Evolutionary conservation across 345 rosid genomes (phyloP).

Genomic region (Populus deltoides): DNA sequence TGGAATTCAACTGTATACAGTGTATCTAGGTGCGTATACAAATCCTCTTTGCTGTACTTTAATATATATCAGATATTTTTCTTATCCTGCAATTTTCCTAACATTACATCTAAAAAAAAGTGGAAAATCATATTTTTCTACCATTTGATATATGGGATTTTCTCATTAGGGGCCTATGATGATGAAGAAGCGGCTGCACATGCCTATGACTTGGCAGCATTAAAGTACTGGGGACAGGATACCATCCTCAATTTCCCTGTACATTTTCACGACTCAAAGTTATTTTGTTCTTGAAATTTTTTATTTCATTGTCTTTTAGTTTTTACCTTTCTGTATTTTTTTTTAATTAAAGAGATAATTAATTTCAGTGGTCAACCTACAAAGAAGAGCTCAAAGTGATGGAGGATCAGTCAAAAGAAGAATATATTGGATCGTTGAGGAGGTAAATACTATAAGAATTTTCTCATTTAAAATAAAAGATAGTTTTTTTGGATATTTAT

Average conservation of each 20-base stretch:
- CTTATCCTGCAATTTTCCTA: not conserved
- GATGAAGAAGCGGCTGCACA: constrained; percentile 92
- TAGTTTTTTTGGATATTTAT: no score
- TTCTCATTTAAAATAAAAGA: not conserved
- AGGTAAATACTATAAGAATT: constrained; percentile 37
- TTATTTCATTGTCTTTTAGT: not conserved
- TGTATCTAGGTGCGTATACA: constrained; percentile 48
- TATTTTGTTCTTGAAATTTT: not conserved
- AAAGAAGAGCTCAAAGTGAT: constrained; percentile 65
- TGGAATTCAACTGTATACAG: constrained; percentile 32
- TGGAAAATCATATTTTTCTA: not conserved
- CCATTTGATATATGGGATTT: not conserved
- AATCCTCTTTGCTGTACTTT: not conserved
- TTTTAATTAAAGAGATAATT: not conserved
- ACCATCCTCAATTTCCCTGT: constrained; percentile 90
- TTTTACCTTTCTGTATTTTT: no score
- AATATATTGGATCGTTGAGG: constrained; percentile 81
- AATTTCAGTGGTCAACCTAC: constrained; percentile 50
- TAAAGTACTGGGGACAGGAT: constrained; percentile 88
- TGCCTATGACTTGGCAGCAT: constrained; percentile 94
- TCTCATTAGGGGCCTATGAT: constrained; percentile 69
- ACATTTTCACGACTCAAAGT: not conserved
- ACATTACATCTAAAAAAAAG: not conserved
- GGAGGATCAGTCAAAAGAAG: constrained; percentile 78
- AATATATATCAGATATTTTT: not conserved